Conservation (phyloP, 1,139 yeast species). For the Yamadazyma taylorii region DNA sequence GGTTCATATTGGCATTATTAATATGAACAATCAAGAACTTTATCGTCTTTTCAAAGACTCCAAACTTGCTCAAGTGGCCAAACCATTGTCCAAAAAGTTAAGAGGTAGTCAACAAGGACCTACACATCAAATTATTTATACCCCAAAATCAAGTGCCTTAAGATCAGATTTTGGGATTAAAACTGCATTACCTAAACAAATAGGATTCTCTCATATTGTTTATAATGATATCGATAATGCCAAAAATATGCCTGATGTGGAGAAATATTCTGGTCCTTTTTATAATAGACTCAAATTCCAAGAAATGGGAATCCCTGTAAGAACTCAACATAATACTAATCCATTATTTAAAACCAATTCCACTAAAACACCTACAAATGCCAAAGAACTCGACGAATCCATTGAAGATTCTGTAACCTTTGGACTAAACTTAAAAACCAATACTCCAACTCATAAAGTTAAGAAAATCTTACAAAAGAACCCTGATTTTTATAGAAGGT, state of each 20-base stretch:
- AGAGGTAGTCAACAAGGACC: slow-evolving; percentile 36
- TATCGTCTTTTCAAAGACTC: slow-evolving; percentile 43
- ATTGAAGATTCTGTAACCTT: slow-evolving; percentile 21
- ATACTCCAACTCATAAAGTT: slow-evolving; percentile 28
- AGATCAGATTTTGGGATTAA: slow-evolving; percentile 48
- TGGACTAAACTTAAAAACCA: slow-evolving; percentile 33
- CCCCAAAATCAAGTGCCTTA: slow-evolving; percentile 43
- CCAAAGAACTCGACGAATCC: slow-evolving; percentile 16
- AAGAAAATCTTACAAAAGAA: slow-evolving; percentile 29
- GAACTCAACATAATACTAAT: slow-evolving; percentile 30
- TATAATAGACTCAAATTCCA: slow-evolving; percentile 44
- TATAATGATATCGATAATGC: slow-evolving; percentile 46
- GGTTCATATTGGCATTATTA: neutral
- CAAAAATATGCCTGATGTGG: slow-evolving; percentile 50
- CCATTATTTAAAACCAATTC: slow-evolving; percentile 34
- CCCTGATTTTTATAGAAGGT: slow-evolving; percentile 33
- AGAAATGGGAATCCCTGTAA: slow-evolving; percentile 41
- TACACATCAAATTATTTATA: slow-evolving; percentile 46
- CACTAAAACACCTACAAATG: slow-evolving; percentile 17
- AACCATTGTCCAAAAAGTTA: slow-evolving; percentile 36
- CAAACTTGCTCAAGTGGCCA: slow-evolving; percentile 48
- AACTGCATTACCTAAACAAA: slow-evolving; percentile 43
- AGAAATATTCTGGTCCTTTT: slow-evolving; percentile 40
- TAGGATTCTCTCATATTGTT: slow-evolving; percentile 44
- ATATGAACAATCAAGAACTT: slow-evolving; percentile 33